Conservation (phyloP, 176 grass and related monocot species). For the Aegilops tauschii region DNA sequence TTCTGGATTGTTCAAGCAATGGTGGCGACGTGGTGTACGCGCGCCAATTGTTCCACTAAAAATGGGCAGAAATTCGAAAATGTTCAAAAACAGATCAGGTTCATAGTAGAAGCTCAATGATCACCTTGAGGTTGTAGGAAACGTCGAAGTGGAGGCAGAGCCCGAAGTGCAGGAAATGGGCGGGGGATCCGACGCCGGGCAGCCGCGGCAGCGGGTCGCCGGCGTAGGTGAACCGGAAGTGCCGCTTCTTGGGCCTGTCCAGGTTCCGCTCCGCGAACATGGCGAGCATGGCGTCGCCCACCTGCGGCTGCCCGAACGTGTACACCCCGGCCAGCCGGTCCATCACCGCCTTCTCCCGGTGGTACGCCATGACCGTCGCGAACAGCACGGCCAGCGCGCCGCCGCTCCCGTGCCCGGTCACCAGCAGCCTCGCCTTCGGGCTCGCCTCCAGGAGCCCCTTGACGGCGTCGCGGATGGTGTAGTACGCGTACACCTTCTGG, state of each 20-base stretch:
- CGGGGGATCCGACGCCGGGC: slow-evolving; percentile 35
- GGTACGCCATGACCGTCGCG: slow-evolving; percentile 47
- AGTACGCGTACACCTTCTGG: slow-evolving; percentile 50
- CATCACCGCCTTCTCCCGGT: slow-evolving; percentile 48
- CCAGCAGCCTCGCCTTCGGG: slow-evolving; percentile 46
- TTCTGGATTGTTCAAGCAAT: neutral
- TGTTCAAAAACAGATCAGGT: no score
- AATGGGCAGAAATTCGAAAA: neutral
- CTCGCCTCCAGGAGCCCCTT: slow-evolving; percentile 19
- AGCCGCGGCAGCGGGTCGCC: slow-evolving; percentile 42
- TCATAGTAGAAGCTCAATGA: neutral
- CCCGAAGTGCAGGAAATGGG: slow-evolving; percentile 47
- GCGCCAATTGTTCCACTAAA: neutral
- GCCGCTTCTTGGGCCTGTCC: slow-evolving; percentile 43
- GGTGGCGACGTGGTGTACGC: neutral
- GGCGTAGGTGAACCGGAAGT: slow-evolving; percentile 47
- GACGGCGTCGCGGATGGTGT: slow-evolving; percentile 45
- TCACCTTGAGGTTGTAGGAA: slow-evolving; percentile 50
- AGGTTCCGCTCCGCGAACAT: slow-evolving; percentile 51
- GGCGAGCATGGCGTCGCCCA: slow-evolving; percentile 47
- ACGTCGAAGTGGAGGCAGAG: slow-evolving; percentile 46
- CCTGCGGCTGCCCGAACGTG: slow-evolving; percentile 64
- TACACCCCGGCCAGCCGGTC: slow-evolving; percentile 40
- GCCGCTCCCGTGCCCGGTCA: slow-evolving; percentile 57
- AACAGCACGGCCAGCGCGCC: slow-evolving; percentile 62